Percentiles rank a stretch among this genome's conserved stretches.
These are phyloP conservation scores for Phytophthora uliginosa DNA, from an alignment of 352 stramenopile species.

Conservation along the genomic window DNA sequence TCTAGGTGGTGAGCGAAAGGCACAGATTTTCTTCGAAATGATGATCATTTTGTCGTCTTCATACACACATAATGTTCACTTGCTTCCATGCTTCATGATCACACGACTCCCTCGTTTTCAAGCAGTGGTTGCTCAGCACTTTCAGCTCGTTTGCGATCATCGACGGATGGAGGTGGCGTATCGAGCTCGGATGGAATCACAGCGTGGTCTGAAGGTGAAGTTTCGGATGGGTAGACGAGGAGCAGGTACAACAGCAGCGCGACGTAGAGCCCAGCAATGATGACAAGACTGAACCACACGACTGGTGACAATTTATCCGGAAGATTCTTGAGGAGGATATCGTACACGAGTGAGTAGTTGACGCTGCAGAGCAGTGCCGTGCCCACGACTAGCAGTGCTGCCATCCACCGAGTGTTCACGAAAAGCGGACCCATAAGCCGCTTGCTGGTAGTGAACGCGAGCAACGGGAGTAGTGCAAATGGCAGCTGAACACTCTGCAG, in stretches of 20 bases:
- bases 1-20: background rate
- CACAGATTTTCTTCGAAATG: background rate
- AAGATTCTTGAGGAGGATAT: constrained; percentile 52
- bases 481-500: constrained; percentile 91
- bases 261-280: constrained; percentile 44
- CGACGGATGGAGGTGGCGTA: background rate
- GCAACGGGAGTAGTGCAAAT: constrained; percentile 86
- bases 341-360: constrained; percentile 75
- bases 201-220: constrained; percentile 1
- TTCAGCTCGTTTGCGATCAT: constrained; percentile 4
- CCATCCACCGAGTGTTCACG: constrained; percentile 44
- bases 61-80: background rate
- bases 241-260: constrained; percentile 66
- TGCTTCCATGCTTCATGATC: background rate
- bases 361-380: constrained; percentile 65
- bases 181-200: background rate
- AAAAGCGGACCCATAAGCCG: constrained; percentile 76
- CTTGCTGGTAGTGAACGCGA: constrained; percentile 74
- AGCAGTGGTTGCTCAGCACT: constrained; percentile 28
- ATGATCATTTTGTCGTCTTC: background rate
- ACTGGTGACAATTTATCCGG: constrained; percentile 38
- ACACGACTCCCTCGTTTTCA: constrained; percentile 20
- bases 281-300: constrained; percentile 19
- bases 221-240: constrained; percentile 56
- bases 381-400: constrained; percentile 45